Conservation (phyloP, 2,329 filamentous ascomycete genomes). For the Paracoccidioides brasiliensis region DNA sequence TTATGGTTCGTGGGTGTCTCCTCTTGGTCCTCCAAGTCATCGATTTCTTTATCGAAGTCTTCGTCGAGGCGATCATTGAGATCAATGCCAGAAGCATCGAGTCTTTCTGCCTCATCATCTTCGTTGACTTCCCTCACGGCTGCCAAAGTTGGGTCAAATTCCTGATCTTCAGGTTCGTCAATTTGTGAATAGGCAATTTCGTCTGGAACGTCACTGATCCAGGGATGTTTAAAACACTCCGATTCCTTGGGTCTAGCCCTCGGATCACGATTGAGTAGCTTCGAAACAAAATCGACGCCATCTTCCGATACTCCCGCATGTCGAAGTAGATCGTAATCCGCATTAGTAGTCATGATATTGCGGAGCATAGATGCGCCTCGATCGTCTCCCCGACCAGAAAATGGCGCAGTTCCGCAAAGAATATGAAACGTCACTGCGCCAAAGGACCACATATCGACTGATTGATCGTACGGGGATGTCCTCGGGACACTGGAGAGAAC, state of each 20-base stretch:
- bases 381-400: slow-evolving; percentile 61
- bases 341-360: slow-evolving; percentile 66
- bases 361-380: slow-evolving; percentile 63
- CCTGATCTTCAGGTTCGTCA: slow-evolving; percentile 37
- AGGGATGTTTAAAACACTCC: slow-evolving; percentile 58
- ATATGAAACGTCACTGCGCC: slow-evolving; percentile 84
- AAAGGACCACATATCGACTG: slow-evolving; percentile 92
- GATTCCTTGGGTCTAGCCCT: slow-evolving; percentile 59
- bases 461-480: slow-evolving; percentile 65
- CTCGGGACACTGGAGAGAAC: slow-evolving; percentile 28
- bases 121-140: slow-evolving; percentile 26
- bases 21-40: slow-evolving; percentile 23
- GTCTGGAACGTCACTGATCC: slow-evolving; percentile 49
- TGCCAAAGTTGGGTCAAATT: slow-evolving; percentile 37
- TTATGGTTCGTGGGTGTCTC: slow-evolving; percentile 10
- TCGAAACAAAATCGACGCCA: slow-evolving; percentile 54
- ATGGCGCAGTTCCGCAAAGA: slow-evolving; percentile 68
- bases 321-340: slow-evolving; percentile 54
- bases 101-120: slow-evolving; percentile 30
- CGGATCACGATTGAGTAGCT: slow-evolving; percentile 75
- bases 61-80: slow-evolving; percentile 29
- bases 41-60: slow-evolving; percentile 14
- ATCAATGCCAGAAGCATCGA: slow-evolving; percentile 51
- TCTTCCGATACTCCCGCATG: slow-evolving; percentile 44
- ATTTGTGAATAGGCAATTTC: slow-evolving; percentile 45